Conservation (phyloP, 176 grass and related monocot genomes). For the Triticum urartu region DNA sequence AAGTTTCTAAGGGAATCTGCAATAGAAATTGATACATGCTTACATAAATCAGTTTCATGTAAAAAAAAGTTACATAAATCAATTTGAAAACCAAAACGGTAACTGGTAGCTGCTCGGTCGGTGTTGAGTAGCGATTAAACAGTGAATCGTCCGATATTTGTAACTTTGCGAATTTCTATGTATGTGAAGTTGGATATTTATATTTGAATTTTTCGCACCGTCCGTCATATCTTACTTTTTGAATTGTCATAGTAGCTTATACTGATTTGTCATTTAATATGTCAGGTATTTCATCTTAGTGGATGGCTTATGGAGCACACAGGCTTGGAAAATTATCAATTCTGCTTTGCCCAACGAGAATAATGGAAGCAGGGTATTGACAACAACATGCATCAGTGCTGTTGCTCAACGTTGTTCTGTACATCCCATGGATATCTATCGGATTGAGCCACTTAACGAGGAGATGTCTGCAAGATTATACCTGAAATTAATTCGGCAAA, state of each 20-base stretch:
- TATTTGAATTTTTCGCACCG: not conserved
- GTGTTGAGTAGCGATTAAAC: not conserved
- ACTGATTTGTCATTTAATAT: not conserved
- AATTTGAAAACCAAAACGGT: not conserved
- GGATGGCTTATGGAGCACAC: not conserved
- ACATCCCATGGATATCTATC: not conserved
- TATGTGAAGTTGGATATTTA: not conserved
- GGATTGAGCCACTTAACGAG: not conserved
- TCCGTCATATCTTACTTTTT: not conserved
- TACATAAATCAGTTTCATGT: not conserved
- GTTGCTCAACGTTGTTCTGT: not conserved
- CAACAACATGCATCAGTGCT: not conserved
- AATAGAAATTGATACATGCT: not conserved
- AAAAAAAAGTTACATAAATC: not conserved
- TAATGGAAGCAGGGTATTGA: not conserved
- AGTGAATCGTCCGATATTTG: not conserved
- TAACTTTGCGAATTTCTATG: not conserved
- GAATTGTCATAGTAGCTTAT: not conserved
- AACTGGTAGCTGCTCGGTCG: not conserved
- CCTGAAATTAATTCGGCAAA: not conserved
- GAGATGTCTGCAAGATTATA: not conserved
- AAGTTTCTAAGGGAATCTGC: too few relatives aligned
- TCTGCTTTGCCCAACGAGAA: not conserved
- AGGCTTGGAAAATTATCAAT: not conserved
- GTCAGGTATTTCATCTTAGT: not conserved